phyloP scores from a whole-genome alignment of 179 eudicot genomes.

The Actinidia arguta region DNA sequence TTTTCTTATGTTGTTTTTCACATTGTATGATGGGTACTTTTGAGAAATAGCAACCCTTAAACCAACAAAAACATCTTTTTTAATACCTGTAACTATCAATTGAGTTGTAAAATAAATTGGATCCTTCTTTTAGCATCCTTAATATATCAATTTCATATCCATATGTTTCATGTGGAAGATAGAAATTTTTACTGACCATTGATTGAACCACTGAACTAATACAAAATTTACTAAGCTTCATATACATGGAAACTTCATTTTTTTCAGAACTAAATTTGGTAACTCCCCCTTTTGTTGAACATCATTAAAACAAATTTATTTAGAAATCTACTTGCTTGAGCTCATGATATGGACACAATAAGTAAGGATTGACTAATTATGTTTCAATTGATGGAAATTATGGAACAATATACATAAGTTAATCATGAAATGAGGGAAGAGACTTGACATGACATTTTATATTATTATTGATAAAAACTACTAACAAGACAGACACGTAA shows the following conservation, averaged over 20 bases:
- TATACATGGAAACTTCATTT: background rate
- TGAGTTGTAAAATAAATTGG: constrained; percentile 10
- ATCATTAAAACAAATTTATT: too few relatives aligned
- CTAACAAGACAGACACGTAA: too few relatives aligned
- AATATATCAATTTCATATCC: constrained; percentile 13
- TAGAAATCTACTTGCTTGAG: too few relatives aligned
- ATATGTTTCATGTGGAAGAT: constrained; percentile 25
- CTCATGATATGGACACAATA: too few relatives aligned
- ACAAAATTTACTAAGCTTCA: constrained; percentile 10
- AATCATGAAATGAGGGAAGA: too few relatives aligned
- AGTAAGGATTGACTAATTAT: too few relatives aligned
- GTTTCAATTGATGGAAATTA: too few relatives aligned
- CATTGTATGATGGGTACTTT: constrained; percentile 18
- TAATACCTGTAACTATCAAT: constrained; percentile 21
- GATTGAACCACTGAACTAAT: background rate
- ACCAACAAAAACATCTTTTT: constrained; percentile 15
- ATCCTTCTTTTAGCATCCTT: background rate
- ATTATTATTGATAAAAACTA: too few relatives aligned
- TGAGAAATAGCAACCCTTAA: constrained; percentile 19
- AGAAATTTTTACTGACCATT: background rate
- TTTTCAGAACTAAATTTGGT: background rate
- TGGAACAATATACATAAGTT: too few relatives aligned
- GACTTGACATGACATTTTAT: too few relatives aligned
- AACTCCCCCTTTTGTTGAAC: background rate
- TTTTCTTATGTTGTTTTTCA: background rate